Evolutionary conservation across 1,139 yeast genomes (phyloP).

Genomic region (Protomyces inundatus): DNA sequence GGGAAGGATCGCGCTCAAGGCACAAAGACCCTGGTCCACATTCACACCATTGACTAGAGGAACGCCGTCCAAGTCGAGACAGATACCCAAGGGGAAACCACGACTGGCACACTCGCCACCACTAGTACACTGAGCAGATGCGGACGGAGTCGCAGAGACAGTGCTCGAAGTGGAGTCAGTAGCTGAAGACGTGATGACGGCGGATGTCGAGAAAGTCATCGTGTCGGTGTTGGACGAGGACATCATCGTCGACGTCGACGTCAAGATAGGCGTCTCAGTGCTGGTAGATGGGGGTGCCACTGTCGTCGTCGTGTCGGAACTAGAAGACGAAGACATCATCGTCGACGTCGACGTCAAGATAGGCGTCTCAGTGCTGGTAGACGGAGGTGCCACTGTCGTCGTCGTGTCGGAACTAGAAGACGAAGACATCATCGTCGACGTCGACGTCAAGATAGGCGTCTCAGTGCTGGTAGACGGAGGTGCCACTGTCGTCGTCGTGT

Average conservation of each 20-base stretch:
- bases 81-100: not conserved
- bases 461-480: not conserved
- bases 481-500: not conserved
- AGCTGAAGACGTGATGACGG: not conserved
- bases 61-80: not conserved
- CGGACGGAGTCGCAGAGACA: not conserved
- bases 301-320: not conserved
- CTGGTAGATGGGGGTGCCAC: not conserved
- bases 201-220: not conserved
- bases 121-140: not conserved
- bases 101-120: not conserved
- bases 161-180: not conserved
- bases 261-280: not conserved
- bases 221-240: not conserved
- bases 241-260: not conserved
- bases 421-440: not conserved
- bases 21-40: not conserved
- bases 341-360: not conserved
- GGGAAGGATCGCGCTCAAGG: slow-evolving; percentile 1
- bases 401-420: not conserved
- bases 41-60: not conserved
- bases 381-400: not conserved
- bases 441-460: not conserved
- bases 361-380: not conserved
- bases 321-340: not conserved